These are phyloP conservation scores for Berkeleyomyces rouxiae DNA, from an alignment of 2,329 filamentous ascomycete species.

Conservation along the genomic window DNA sequence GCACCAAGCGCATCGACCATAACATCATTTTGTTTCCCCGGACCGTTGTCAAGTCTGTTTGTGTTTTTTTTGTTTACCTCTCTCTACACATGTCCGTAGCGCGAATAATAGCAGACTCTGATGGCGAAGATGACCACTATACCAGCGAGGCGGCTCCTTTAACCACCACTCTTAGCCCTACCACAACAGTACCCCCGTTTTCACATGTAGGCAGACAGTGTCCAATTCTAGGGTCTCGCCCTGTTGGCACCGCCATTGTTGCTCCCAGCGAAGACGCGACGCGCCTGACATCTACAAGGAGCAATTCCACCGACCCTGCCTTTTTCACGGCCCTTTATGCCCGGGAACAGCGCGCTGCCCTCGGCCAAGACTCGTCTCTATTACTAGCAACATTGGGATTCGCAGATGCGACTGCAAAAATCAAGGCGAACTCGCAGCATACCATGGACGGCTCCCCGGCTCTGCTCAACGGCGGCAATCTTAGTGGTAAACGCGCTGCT, in stretches of 20 bases:
- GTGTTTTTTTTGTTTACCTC: not conserved
- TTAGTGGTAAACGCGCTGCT: not conserved
- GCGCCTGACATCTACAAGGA: slow-evolving; percentile 2
- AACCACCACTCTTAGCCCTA: not conserved
- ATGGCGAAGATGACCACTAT: slow-evolving; percentile 21
- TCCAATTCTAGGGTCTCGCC: not conserved
- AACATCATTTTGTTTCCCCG: not conserved
- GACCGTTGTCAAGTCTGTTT: not conserved
- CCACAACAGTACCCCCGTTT: not conserved
- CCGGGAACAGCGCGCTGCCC: slow-evolving; percentile 25
- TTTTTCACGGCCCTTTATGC: slow-evolving; percentile 33
- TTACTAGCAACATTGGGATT: not conserved
- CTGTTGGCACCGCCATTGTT: not conserved
- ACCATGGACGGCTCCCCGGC: not conserved
- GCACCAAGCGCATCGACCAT: not conserved
- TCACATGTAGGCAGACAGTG: not conserved
- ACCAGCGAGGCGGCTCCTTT: slow-evolving; percentile 15
- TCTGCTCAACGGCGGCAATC: not conserved
- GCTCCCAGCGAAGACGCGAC: not conserved
- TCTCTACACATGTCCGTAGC: slow-evolving; percentile 2
- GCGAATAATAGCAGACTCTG: slow-evolving; percentile 24
- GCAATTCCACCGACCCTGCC: slow-evolving; percentile 29
- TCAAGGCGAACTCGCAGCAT: not conserved
- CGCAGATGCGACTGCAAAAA: not conserved
- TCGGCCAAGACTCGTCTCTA: not conserved